phyloP scores from a whole-genome alignment of 345 rosid genomes.

The Anastatica hierochuntica region DNA sequence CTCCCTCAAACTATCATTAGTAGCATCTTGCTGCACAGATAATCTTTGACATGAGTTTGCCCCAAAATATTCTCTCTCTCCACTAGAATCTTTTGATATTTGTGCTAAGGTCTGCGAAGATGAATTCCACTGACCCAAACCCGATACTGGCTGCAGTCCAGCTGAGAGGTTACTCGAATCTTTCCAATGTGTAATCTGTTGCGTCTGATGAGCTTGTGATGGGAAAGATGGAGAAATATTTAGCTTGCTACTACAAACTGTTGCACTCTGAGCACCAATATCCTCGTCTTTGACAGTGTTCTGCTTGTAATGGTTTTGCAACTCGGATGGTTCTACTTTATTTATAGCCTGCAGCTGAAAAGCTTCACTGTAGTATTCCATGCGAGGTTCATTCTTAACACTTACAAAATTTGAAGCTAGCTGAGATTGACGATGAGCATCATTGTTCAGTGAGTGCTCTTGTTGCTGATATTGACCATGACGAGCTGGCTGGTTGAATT shows the following conservation, averaged over 20 bases:
- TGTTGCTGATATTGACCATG: conserved; percentile 56
- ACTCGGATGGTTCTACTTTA: conserved; percentile 39
- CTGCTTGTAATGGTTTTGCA: conserved; percentile 56
- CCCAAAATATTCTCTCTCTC: conserved; percentile 47
- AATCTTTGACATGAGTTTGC: conserved; percentile 53
- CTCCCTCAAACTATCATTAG: conserved; percentile 49
- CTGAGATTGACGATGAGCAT: conserved; percentile 50
- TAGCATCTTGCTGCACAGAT: conserved; percentile 53
- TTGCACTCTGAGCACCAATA: conserved; percentile 30
- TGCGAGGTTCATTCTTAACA: conserved; percentile 60
- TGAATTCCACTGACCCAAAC: conserved; percentile 47
- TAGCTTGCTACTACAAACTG: conserved; percentile 35
- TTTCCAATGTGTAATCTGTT: conserved; percentile 45
- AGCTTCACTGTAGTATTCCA: conserved; percentile 40
- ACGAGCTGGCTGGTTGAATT: conserved; percentile 37
- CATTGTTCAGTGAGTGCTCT: conserved; percentile 38
- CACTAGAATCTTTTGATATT: conserved; percentile 28
- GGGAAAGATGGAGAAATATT: conserved; percentile 31
- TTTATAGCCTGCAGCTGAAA: conserved; percentile 46
- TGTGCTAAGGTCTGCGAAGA: conserved; percentile 44
- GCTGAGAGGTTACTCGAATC: conserved; percentile 36
- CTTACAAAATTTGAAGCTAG: conserved; percentile 33
- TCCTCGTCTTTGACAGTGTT: conserved; percentile 37
- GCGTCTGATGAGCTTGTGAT: conserved; percentile 50
- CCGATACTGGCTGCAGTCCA: conserved; percentile 47